Conservation (phyloP, 2,329 filamentous ascomycete species). For the Cladosporium austrohemisphaericum region DNA sequence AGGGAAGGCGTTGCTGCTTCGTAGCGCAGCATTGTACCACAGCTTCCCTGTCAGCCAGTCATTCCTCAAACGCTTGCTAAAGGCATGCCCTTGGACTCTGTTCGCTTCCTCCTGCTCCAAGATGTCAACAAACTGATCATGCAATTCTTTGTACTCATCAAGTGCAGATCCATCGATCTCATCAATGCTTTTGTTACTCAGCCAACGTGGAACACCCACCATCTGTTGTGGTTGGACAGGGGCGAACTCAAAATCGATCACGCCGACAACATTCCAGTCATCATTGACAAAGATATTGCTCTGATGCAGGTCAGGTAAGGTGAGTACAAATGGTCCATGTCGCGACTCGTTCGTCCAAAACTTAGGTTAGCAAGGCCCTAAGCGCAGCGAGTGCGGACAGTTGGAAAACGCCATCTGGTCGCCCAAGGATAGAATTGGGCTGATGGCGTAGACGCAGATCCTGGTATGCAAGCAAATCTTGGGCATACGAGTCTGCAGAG, state of each 20-base stretch:
- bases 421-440: slow-evolving; percentile 19
- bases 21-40: slow-evolving; percentile 28
- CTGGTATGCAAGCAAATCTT: slow-evolving; percentile 17
- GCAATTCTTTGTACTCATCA: slow-evolving; percentile 15
- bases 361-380: slow-evolving; percentile 7
- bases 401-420: slow-evolving; percentile 16
- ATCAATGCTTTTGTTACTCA: slow-evolving; percentile 19
- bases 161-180: slow-evolving; percentile 3
- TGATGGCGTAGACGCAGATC: slow-evolving; percentile 18
- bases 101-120: slow-evolving; percentile 13
- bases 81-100: not conserved
- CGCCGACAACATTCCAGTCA: slow-evolving; percentile 34
- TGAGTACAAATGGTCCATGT: slow-evolving; percentile 17
- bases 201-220: slow-evolving; percentile 30
- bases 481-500: slow-evolving; percentile 15
- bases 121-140: slow-evolving; percentile 14
- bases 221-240: slow-evolving; percentile 32
- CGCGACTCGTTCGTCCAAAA: not conserved
- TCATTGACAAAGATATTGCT: slow-evolving; percentile 39
- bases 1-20: slow-evolving; percentile 15
- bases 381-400: slow-evolving; percentile 16
- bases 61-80: slow-evolving; percentile 10
- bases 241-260: slow-evolving; percentile 38
- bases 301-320: slow-evolving; percentile 39
- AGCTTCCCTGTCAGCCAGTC: slow-evolving; percentile 35